These are phyloP conservation scores for Solanum chmielewskii DNA, from an alignment of 257 asterid species.

Conservation along the genomic window DNA sequence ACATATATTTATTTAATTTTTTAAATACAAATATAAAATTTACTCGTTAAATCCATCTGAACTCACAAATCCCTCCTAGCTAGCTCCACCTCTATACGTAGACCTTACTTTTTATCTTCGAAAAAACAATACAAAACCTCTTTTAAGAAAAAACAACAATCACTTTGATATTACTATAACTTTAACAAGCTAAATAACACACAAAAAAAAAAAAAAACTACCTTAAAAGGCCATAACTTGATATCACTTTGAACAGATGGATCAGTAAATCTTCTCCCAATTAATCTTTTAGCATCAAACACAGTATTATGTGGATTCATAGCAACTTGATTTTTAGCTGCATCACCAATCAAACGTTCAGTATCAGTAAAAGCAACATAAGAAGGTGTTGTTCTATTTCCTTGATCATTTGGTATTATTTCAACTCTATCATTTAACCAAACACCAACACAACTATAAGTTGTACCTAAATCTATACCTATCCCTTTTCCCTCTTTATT, in stretches of 20 bases:
- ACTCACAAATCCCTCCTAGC: too few species aligned
- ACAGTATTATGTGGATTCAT: conserved; percentile 58
- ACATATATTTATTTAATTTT: too few species aligned
- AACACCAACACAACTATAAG: conserved; percentile 59
- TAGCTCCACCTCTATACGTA: too few species aligned
- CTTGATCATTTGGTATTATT: conserved; percentile 53
- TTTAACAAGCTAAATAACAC: too few species aligned
- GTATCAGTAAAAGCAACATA: conserved; percentile 57
- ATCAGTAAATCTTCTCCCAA: conserved; percentile 39
- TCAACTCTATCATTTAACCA: conserved; percentile 53
- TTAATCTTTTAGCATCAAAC: conserved; percentile 48
- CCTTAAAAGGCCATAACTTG: conserved; percentile 49
- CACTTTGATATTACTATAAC: background rate
- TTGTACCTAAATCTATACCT: conserved; percentile 56
- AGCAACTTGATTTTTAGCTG: conserved; percentile 51
- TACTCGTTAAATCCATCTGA: too few species aligned
- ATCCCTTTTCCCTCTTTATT: conserved; percentile 27
- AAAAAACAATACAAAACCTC: background rate
- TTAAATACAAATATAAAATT: too few species aligned
- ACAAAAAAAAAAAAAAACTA: background rate
- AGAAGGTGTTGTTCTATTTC: conserved; percentile 56
- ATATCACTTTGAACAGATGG: conserved; percentile 47
- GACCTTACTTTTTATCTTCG: too few species aligned
- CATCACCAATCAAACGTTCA: conserved; percentile 45
- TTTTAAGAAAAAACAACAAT: too few species aligned